Evolutionary conservation across 148 eudicot genomes (phyloP).

Genomic region (Suaeda aralocaspica): DNA sequence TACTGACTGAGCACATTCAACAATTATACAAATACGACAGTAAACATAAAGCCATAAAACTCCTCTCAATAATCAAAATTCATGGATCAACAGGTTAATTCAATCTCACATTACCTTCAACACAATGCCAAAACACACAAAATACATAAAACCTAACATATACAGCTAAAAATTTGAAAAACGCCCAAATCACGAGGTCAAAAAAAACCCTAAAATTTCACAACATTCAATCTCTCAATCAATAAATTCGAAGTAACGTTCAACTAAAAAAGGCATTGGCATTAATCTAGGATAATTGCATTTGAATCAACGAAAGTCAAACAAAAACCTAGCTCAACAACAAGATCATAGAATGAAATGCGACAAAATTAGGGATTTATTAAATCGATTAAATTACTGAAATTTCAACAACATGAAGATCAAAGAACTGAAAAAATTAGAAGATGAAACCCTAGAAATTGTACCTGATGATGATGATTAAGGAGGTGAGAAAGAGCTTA

Average conservation of each 20-base stretch:
- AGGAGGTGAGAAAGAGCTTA: neutral
- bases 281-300: neutral
- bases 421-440: neutral
- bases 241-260: neutral
- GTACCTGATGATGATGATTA: conserved; percentile 17
- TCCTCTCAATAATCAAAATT: too few relatives aligned
- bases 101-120: neutral
- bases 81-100: neutral
- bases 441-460: neutral
- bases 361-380: neutral
- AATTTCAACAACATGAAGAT: neutral
- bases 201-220: conserved; percentile 1
- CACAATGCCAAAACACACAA: neutral
- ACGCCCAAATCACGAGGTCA: neutral
- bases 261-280: neutral
- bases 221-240: neutral
- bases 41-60: too few relatives aligned
- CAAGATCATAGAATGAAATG: neutral
- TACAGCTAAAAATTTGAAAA: neutral
- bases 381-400: neutral
- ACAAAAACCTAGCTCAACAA: neutral
- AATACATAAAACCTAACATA: too few relatives aligned
- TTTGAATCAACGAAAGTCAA: neutral
- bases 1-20: too few relatives aligned
- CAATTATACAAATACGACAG: too few relatives aligned